A percentile compares a stretch with the other conserved stretches of the same genome.
These are phyloP conservation scores for Geopyxis carbonaria DNA, from an alignment of 495 filamentous ascomycete species.

Conservation along the genomic window DNA sequence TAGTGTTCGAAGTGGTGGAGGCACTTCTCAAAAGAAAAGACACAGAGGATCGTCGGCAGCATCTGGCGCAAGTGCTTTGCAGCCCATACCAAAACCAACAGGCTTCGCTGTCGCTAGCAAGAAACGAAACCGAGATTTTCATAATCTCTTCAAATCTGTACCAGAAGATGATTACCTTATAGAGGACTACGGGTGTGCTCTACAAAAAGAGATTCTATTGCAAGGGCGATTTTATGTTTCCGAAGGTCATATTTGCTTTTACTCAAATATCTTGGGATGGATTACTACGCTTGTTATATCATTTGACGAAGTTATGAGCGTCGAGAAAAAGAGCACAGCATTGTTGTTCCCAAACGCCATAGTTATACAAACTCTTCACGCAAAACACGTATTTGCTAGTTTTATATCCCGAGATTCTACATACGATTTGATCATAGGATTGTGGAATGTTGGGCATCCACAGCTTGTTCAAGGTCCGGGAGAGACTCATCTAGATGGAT, in stretches of 20 bases:
- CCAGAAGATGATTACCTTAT: slow-evolving; percentile 97
- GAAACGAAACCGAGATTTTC: slow-evolving; percentile 91
- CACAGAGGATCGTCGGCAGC: slow-evolving; percentile 79
- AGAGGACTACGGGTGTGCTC: slow-evolving; percentile 92
- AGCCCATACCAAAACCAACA: slow-evolving; percentile 51
- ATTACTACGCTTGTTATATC: slow-evolving; percentile 91
- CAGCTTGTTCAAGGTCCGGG: slow-evolving; percentile 74
- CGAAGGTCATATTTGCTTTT: slow-evolving; percentile 95
- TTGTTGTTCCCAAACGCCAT: slow-evolving; percentile 95
- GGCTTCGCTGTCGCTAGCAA: slow-evolving; percentile 94
- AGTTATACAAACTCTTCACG: slow-evolving; percentile 87
- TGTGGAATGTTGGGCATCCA: slow-evolving; percentile 94
- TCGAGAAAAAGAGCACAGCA: slow-evolving; percentile 93
- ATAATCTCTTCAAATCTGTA: slow-evolving; percentile 82
- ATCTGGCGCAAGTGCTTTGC: slow-evolving; percentile 39
- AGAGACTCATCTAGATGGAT: slow-evolving; percentile 60
- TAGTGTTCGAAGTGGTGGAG: slow-evolving; percentile 52
- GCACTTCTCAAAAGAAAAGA: slow-evolving; percentile 30
- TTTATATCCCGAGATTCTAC: slow-evolving; percentile 87
- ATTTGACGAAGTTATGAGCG: slow-evolving; percentile 90
- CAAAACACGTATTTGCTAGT: slow-evolving; percentile 88
- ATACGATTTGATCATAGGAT: slow-evolving; percentile 90
- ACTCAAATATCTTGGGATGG: slow-evolving; percentile 97
- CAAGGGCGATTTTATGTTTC: slow-evolving; percentile 92
- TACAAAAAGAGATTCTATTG: slow-evolving; percentile 89